A percentile compares a stretch with the other conserved stretches of the same genome.
Conservation (phyloP, 306 rosid genomes). For the Luffa aegyptiaca region DNA sequence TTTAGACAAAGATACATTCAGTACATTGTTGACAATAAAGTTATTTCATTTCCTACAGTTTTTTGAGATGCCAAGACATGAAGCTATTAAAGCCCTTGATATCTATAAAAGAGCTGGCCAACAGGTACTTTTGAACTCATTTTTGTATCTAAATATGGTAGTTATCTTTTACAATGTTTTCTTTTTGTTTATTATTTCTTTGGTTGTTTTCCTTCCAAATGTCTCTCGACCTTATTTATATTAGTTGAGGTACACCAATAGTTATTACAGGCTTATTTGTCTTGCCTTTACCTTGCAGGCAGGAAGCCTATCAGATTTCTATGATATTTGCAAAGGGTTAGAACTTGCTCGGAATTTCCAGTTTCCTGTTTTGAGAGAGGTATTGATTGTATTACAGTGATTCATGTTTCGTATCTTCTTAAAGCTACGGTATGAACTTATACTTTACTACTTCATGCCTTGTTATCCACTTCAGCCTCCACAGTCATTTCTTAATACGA, state of each 20-base stretch:
- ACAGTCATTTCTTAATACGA: constrained; percentile 84
- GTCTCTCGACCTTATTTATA: background rate
- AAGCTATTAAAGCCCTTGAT: constrained; percentile 83
- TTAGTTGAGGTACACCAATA: background rate
- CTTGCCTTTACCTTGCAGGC: constrained; percentile 38
- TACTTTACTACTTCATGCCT: constrained; percentile 3
- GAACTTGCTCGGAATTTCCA: constrained; percentile 98
- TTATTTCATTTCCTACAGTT: constrained; percentile 41
- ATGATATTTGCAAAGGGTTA: constrained; percentile 87
- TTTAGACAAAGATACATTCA: background rate
- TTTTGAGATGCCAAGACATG: constrained; percentile 99
- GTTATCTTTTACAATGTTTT: background rate
- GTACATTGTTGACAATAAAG: constrained; percentile 3
- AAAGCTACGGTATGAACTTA: constrained; percentile 1
- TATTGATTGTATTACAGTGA: constrained; percentile 7
- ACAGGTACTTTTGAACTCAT: constrained; percentile 41
- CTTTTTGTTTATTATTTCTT: background rate
- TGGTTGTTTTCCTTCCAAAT: background rate
- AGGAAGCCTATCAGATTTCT: constrained; percentile 71
- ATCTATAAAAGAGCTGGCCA: constrained; percentile 95
- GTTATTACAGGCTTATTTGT: constrained; percentile 9
- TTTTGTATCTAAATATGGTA: background rate
- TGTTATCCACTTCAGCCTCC: constrained; percentile 61
- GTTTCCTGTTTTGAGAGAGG: constrained; percentile 96
- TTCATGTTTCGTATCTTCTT: constrained; percentile 7